Evolutionary conservation across 148 eudicot species (phyloP), one percentile per base, ranked within the genome.

Genomic region (Linanthus parryae): DNA sequence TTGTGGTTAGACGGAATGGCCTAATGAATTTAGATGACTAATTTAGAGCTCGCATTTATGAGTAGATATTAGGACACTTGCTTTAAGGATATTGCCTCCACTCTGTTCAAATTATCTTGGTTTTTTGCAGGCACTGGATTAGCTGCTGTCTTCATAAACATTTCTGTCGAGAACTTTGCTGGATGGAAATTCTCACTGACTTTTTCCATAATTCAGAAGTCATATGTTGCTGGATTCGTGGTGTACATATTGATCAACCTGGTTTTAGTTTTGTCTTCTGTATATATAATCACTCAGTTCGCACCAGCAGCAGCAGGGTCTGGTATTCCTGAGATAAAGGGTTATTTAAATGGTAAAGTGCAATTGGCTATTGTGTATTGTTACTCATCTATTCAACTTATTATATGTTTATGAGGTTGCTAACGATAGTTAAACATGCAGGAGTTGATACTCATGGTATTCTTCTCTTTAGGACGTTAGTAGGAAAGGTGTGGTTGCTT

Each of bases 271-370:
- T 81, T 72, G 48, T 79, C 98, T 20, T 92, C 98, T 61, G 98
- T 78, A 52, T 92, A 73, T 79, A 92, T 92, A 16, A 40, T 92
- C 57, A 92, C 98, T 25, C 71, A 76, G 31, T 87, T 92, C 68
- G 96, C 98, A 46, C 98, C 98, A 47, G 98, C 94, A 48, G 98
- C 98, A 47, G 94, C 96, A 36, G 98, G 98, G 49, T 92, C 98
- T 34, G 98, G 98, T 51, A 92, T 92, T 64, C 98, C 98, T 48
- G 98, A 92, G 68, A 87, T 92, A 52, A 92, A 92, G 78, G 98
- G 98, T 45, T 92, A 92, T 77, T 72, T 92, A 70, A 92, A 92
- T 72, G 98, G 98, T 92, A 69, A 68, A 70, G 18, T 54, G 40
- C 11, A 49, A 54, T 22, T 35, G 19, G 28, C 53, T 47, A 30